Evolutionary conservation across 129 eudicot species (phyloP), one percentile per base, ranked within the genome.

Genomic region (Smallanthus sonchifolius): DNA sequence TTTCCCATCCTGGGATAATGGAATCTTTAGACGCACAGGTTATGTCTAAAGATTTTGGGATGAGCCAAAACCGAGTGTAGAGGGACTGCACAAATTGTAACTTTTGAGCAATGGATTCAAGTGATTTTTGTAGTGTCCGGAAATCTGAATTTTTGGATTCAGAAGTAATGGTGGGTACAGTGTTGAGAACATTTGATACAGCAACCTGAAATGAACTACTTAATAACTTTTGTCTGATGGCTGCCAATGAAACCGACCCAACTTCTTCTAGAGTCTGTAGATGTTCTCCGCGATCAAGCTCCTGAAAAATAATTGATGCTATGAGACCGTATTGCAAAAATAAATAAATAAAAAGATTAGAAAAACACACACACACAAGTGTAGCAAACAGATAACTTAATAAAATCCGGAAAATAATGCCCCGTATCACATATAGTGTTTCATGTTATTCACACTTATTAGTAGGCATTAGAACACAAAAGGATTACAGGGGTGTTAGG

Each of bases 121-220:
- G 88, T 36, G 83, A 57, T 59, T 49, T 65, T 68, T 77, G 83
- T 63, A 86, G 65, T 20, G 82, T 76, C 42, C 82, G 84, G 14
- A 77, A 75, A 79, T 73, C 70, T 17, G 83, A 84, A 70, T 36
- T 51, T 59, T 79, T 75, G 45, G 75, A 78, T 54, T 72, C 75
- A 16, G 84, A 76, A 74, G 78, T 61, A 24, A 73, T 76, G 76
- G 66, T 75, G 14, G 81, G 83, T 47, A 85, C 34, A 52, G 87
- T 83, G 67, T 74, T 76, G 45, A 86, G 60, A 63, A 94, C 79
- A 71, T 80, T 87, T 83, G 84, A 87, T 69, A 91, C 87, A 9
- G 97, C 91, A 65, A 80, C 82, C 81, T 91, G 98, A 85, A 94
- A 91, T 73, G 98, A 84, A 62, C 55, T 81, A 70, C 88, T 85